Percentiles rank a stretch among this genome's conserved stretches.
Conservation (phyloP, 2,329 filamentous ascomycete genomes). For the Pleurostoma richardsiae region DNA sequence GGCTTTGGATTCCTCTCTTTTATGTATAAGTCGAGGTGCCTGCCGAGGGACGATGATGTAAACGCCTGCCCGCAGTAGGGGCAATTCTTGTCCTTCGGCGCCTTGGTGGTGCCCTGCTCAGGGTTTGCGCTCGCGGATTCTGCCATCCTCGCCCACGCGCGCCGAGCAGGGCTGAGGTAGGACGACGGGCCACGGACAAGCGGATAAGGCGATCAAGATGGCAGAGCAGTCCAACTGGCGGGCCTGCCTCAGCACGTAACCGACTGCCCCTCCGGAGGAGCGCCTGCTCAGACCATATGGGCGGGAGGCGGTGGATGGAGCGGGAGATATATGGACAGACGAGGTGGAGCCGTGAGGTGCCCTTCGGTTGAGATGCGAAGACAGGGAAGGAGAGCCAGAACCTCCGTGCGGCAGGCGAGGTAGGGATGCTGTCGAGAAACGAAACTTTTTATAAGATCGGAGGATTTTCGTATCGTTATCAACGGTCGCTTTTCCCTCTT, state of each 20-base stretch:
- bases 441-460: background rate
- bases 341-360: too few species aligned
- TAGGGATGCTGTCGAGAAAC: background rate
- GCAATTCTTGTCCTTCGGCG: slow-evolving; percentile 80
- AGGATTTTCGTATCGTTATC: background rate
- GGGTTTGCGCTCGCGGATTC: slow-evolving; percentile 19
- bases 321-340: background rate
- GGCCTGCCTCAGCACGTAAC: background rate
- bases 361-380: background rate
- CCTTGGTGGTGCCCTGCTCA: slow-evolving; percentile 35
- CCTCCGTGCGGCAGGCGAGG: background rate
- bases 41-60: slow-evolving; percentile 87
- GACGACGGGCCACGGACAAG: too few species aligned
- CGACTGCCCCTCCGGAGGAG: background rate
- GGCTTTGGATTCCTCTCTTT: slow-evolving; percentile 88
- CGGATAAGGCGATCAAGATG: too few species aligned
- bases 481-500: background rate
- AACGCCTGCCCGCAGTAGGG: slow-evolving; percentile 86
- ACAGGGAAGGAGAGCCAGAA: background rate
- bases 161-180: background rate
- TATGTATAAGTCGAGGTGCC: slow-evolving; percentile 91
- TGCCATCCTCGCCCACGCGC: slow-evolving; percentile 15
- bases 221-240: too few species aligned
- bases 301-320: background rate
- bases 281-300: background rate